Evolutionary conservation across 148 eudicot genomes (phyloP), one percentile per base, ranked within the genome.

Genomic region (Dianthus caryophyllus): DNA sequence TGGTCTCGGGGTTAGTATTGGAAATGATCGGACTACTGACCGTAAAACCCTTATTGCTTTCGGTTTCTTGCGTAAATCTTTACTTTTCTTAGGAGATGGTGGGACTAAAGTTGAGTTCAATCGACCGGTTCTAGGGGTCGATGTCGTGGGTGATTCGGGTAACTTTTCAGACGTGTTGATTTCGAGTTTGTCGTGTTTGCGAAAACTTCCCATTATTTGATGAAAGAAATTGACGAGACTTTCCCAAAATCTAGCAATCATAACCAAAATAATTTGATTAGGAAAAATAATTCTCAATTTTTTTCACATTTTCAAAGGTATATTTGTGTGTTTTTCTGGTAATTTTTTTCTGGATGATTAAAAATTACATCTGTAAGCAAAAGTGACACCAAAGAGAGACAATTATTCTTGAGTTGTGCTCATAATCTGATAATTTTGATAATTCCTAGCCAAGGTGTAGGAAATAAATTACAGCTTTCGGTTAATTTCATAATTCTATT

Each of bases 11-110:
- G 76, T 26, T n/a, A 76, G 24, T 6, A 76, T 76, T 39, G 80
- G 80, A 12, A 76, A 46, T 15, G 80, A 67, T 7, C 80, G 76
- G 38, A 76, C 44, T 11, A 76, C 65, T 16, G 80, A 76, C 30
- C 50, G 72, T 18, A 72, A 33, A 27, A 60, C 74, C 2, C 71
- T 46, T 1, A 76, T 10, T 9, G 79, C 69, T 58, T 70, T 76
- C 1, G 66, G 55, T 41, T 50, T 41, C 53, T 59, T 76, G 20
- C 36, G 65, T 22, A n/a, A 27, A 0, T 53, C 54, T 29, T 76
- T 76, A 46, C 14, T 22, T 65, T 65, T 70, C 50, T 46, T 63
- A 30, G 58, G 46, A 12, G 79, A 70, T 7, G 78, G 75, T 58
- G 72, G 67, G 12, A 65, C 29, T 49, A 65, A 51, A 41, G 78